A percentile compares a stretch with the other conserved stretches of the same genome.
These are phyloP conservation scores for Aureobasidium vineae DNA, from an alignment of 2,329 filamentous ascomycete genomes.

Conservation along the genomic window DNA sequence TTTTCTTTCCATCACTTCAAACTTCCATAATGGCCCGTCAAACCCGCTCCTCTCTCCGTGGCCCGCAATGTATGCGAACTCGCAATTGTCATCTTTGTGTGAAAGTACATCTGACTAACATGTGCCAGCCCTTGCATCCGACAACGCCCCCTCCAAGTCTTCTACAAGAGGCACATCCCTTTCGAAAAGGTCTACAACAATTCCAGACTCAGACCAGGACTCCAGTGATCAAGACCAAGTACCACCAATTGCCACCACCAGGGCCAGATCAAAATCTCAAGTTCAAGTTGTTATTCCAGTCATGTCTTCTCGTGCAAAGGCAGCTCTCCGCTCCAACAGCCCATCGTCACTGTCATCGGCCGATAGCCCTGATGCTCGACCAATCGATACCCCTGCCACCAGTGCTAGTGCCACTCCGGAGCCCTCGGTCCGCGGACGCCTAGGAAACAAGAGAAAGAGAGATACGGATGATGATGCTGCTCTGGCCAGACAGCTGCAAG, in stretches of 20 bases:
- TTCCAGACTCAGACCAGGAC: conserved; percentile 17
- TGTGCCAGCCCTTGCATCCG: conserved; percentile 1
- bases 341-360: conserved; percentile 34
- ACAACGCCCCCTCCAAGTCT: conserved; percentile 4
- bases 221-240: conserved; percentile 12
- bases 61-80: conserved; percentile 9
- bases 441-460: conserved; percentile 36
- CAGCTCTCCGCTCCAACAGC: conserved; percentile 19
- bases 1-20: background rate
- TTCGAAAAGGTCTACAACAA: background rate
- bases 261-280: conserved; percentile 3
- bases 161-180: background rate
- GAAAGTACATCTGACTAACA: conserved; percentile 12
- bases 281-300: conserved; percentile 25
- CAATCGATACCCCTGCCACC: conserved; percentile 62
- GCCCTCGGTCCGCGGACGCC: conserved; percentile 40
- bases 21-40: conserved; percentile 14
- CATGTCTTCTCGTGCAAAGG: conserved; percentile 20
- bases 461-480: conserved; percentile 35
- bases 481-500: conserved; percentile 38
- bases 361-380: conserved; percentile 46
- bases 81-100: background rate
- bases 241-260: background rate
- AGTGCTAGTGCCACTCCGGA: conserved; percentile 58
- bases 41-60: conserved; percentile 23